Conservation (phyloP, 2,329 filamentous ascomycete genomes). For the Penicillium olsonii region DNA sequence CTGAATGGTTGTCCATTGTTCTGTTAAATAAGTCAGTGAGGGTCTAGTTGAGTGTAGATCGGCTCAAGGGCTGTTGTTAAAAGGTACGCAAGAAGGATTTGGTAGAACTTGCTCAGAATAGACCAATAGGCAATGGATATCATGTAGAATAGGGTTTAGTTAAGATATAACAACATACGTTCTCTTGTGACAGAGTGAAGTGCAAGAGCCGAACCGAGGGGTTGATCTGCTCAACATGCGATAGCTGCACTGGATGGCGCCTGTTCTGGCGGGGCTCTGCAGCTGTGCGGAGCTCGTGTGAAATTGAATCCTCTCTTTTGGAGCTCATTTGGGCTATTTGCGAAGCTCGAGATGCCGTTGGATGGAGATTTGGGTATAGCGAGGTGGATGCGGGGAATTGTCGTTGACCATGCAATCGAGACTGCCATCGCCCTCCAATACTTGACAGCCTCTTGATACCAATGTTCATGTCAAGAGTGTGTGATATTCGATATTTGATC, state of each 20-base stretch:
- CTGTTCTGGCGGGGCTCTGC: conserved; percentile 69
- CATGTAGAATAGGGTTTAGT: no score
- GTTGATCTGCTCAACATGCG: conserved; percentile 65
- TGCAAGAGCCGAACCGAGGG: conserved; percentile 67
- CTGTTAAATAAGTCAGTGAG: not conserved
- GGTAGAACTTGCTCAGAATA: not conserved
- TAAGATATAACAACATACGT: conserved; percentile 38
- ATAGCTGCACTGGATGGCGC: conserved; percentile 64
- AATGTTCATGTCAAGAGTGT: not conserved
- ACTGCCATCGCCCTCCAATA: not conserved
- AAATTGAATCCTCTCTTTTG: conserved; percentile 38
- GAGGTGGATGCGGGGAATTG: not conserved
- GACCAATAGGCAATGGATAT: no score
- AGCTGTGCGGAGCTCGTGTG: conserved; percentile 72
- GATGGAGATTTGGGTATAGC: not conserved
- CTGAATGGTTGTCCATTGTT: conserved; percentile 42
- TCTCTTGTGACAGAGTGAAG: conserved; percentile 59
- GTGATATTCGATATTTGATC: no score
- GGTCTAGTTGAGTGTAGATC: not conserved
- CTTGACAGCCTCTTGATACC: not conserved
- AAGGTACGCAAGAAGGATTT: no score
- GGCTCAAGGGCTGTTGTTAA: no score
- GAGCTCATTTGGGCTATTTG: conserved; percentile 29
- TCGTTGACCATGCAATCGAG: not conserved
- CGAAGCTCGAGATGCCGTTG: conserved; percentile 1